A percentile compares a stretch with the other conserved stretches of the same genome.
These are phyloP conservation scores for Trametes cinnabarina DNA, from an alignment of 768 basidiomycete species.

Conservation along the genomic window DNA sequence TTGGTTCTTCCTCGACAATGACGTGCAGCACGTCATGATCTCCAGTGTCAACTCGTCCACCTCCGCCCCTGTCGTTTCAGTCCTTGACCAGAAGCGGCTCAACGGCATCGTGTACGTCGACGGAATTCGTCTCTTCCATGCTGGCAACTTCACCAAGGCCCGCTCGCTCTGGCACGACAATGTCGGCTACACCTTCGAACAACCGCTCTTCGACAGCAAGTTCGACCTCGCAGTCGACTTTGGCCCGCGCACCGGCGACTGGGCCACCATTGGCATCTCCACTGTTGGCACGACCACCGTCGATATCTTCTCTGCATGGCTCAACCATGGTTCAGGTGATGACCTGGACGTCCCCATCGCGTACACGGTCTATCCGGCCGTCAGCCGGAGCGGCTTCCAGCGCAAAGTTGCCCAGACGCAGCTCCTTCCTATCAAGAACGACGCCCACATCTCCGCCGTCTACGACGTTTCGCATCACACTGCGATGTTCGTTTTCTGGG, in stretches of 20 bases:
- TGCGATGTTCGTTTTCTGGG: constrained; percentile 60
- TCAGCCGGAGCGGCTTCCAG: constrained; percentile 38
- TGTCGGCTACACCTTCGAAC: constrained; percentile 58
- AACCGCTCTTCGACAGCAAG: constrained; percentile 15
- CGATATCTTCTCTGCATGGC: constrained; percentile 64
- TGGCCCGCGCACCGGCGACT: constrained; percentile 53
- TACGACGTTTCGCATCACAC: constrained; percentile 42
- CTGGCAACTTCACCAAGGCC: constrained; percentile 27
- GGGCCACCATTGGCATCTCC: constrained; percentile 64
- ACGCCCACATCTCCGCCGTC: constrained; percentile 47
- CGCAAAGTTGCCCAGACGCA: constrained; percentile 33
- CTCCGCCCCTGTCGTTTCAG: constrained; percentile 52
- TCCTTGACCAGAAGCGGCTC: constrained; percentile 63
- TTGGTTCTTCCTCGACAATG: constrained; percentile 70
- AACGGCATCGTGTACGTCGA: constrained; percentile 45
- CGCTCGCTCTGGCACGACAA: constrained; percentile 60
- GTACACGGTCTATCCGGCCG: constrained; percentile 59
- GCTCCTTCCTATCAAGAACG: constrained; percentile 44
- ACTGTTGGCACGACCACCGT: constrained; percentile 54
- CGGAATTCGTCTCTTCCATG: constrained; percentile 24
- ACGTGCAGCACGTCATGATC: constrained; percentile 63
- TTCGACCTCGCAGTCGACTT: constrained; percentile 40
- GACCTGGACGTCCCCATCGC: constrained; percentile 36
- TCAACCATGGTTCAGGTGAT: constrained; percentile 39
- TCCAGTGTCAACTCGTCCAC: constrained; percentile 43